Conservation (phyloP, 1,284 basidiomycete genomes). For the Fomitopsis schrenkii region DNA sequence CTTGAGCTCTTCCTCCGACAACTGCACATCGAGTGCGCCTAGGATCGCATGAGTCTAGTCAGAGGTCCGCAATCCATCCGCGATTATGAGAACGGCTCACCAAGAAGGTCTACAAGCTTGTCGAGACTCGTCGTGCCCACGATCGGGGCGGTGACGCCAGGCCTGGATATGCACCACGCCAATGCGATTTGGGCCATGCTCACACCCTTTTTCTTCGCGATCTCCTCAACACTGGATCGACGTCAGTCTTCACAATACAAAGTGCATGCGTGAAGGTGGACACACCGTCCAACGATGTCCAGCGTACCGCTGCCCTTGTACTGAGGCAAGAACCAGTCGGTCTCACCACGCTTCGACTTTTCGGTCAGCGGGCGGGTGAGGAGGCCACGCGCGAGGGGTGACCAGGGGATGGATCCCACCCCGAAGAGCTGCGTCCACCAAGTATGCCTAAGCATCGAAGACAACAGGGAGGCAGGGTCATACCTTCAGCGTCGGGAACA, state of each 20-base stretch:
- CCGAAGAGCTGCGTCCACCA: slow-evolving; percentile 22
- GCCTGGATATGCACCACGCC: slow-evolving; percentile 33
- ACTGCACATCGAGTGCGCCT: slow-evolving; percentile 25
- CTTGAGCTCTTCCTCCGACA: slow-evolving; percentile 16
- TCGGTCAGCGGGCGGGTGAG: slow-evolving; percentile 31
- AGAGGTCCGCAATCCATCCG: not conserved
- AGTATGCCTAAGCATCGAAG: too few species aligned
- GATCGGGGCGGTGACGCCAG: slow-evolving; percentile 47
- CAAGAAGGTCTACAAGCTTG: slow-evolving; percentile 46
- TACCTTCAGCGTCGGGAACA: slow-evolving; percentile 39
- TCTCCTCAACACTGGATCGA: slow-evolving; percentile 32
- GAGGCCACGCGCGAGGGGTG: slow-evolving; percentile 35
- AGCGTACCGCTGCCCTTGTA: slow-evolving; percentile 13
- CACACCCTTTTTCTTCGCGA: slow-evolving; percentile 34
- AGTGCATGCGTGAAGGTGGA: not conserved
- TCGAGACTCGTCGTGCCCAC: slow-evolving; percentile 48
- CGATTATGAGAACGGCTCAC: slow-evolving; percentile 21
- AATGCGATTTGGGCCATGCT: slow-evolving; percentile 36
- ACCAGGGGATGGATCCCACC: slow-evolving; percentile 40
- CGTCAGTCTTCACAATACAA: too few species aligned
- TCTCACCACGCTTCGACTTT: slow-evolving; percentile 22
- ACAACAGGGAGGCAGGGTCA: not conserved
- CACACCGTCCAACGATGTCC: slow-evolving; percentile 13
- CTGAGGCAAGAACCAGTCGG: slow-evolving; percentile 18
- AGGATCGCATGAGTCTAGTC: not conserved